Conservation (phyloP, 148 eudicot species). For the Amaranthus cruentus region DNA sequence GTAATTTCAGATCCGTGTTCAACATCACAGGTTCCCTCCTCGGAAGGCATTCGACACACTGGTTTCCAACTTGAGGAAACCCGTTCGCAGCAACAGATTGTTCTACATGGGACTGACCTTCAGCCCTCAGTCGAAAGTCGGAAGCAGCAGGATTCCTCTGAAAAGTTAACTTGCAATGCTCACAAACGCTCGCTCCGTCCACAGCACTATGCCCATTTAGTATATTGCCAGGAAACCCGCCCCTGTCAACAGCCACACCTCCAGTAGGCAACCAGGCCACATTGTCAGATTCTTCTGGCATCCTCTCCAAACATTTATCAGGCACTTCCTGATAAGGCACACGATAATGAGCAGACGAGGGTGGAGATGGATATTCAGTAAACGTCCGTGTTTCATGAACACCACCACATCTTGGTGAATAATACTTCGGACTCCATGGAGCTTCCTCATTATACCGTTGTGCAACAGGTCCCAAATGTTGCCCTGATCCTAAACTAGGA, state of each 20-base stretch:
- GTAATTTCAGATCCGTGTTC: constrained; percentile 50
- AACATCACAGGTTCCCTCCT: constrained; percentile 49
- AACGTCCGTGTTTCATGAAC: constrained; percentile 51
- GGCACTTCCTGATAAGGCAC: constrained; percentile 40
- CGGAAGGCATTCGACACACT: constrained; percentile 57
- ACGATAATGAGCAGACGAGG: constrained; percentile 52
- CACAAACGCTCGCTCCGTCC: constrained; percentile 61
- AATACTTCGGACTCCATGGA: constrained; percentile 80
- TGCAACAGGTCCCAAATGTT: constrained; percentile 34
- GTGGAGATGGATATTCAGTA: constrained; percentile 60
- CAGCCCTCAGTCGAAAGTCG: constrained; percentile 56
- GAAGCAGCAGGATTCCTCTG: constrained; percentile 53
- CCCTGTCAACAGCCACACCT: constrained; percentile 42
- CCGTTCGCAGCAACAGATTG: constrained; percentile 50
- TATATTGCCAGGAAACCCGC: constrained; percentile 81
- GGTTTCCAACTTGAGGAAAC: constrained; percentile 35
- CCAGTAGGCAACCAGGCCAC: constrained; percentile 58
- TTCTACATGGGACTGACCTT: constrained; percentile 50
- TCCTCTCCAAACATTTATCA: constrained; percentile 53
- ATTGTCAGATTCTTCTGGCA: constrained; percentile 64
- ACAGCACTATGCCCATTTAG: constrained; percentile 43
- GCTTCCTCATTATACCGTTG: constrained; percentile 58
- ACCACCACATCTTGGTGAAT: constrained; percentile 65
- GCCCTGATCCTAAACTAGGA: constrained; percentile 60
- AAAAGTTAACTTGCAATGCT: constrained; percentile 52